Percentiles rank a stretch among this genome's conserved stretches.
Evolutionary conservation across 805 yeast species (phyloP).

Genomic region (Kluyveromyces aestuarii): DNA sequence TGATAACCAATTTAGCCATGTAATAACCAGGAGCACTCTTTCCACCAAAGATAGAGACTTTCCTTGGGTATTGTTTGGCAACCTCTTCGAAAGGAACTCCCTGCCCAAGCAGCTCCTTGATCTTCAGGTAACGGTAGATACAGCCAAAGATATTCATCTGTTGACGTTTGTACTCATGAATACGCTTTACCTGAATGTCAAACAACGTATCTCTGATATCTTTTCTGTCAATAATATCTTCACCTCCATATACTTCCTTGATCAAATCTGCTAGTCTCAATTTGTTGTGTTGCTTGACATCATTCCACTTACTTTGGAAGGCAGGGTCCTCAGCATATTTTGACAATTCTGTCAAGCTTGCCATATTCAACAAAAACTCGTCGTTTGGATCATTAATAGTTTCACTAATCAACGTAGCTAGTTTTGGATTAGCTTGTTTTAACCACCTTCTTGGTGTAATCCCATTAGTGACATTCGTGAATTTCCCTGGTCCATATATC

Average conservation of each 20-base stretch:
- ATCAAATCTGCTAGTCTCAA: conserved; percentile 55
- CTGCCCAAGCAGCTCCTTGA: conserved; percentile 40
- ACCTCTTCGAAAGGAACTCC: conserved; percentile 53
- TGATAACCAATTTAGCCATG: conserved; percentile 87
- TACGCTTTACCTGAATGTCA: conserved; percentile 89
- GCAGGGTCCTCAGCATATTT: conserved; percentile 55
- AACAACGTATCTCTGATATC: conserved; percentile 55
- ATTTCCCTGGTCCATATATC: conserved; percentile 72
- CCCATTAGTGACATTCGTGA: conserved; percentile 90
- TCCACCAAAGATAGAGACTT: conserved; percentile 82
- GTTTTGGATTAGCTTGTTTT: conserved; percentile 81
- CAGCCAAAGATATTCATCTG: conserved; percentile 88
- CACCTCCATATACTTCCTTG: conserved; percentile 48
- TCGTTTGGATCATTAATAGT: conserved; percentile 53
- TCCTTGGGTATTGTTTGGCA: conserved; percentile 52
- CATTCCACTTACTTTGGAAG: conserved; percentile 64
- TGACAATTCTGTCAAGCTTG: conserved; percentile 57
- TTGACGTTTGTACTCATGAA: conserved; percentile 93
- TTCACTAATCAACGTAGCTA: conserved; percentile 63
- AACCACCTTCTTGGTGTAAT: conserved; percentile 96
- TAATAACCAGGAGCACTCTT: conserved; percentile 97
- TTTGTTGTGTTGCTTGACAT: conserved; percentile 64
- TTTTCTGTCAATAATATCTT: conserved; percentile 49
- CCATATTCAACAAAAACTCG: conserved; percentile 59
- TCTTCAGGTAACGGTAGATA: conserved; percentile 68